phyloP scores from a whole-genome alignment of 176 grass and related monocot genomes.

The Aegilops umbellulata region DNA sequence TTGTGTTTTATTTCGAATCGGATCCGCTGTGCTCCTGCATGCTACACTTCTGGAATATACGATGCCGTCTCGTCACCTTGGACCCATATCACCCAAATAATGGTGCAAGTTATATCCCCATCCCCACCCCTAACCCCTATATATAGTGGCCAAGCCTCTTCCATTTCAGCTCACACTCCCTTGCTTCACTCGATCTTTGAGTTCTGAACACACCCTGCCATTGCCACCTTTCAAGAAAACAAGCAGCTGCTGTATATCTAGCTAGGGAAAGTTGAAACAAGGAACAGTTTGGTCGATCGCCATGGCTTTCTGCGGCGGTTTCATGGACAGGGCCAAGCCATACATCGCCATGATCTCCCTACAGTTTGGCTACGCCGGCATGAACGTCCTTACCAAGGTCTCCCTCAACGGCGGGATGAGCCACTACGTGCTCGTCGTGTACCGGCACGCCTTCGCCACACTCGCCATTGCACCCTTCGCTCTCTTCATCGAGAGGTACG shows the following conservation, averaged over 20 bases:
- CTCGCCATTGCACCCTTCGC: conserved; percentile 82
- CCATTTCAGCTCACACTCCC: conserved; percentile 1
- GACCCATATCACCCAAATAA: conserved; percentile 8
- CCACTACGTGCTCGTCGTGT: conserved; percentile 90
- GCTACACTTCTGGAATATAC: conserved; percentile 24
- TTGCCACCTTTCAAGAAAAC: neutral
- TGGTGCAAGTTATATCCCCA: neutral
- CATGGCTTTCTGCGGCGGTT: conserved; percentile 34
- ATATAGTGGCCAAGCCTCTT: neutral
- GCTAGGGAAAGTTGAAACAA: neutral
- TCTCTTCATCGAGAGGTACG: conserved; percentile 67
- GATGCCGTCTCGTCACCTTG: neutral
- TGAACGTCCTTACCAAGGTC: conserved; percentile 90
- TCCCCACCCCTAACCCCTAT: conserved; percentile 2
- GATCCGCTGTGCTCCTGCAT: neutral
- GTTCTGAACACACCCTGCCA: neutral
- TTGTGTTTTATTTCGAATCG: neutral
- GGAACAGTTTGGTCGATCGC: neutral
- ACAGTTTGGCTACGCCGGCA: conserved; percentile 89
- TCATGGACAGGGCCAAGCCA: conserved; percentile 62
- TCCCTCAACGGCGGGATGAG: conserved; percentile 82
- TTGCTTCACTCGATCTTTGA: neutral
- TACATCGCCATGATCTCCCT: conserved; percentile 80
- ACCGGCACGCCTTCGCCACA: conserved; percentile 84
- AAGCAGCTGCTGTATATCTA: neutral